These are phyloP conservation scores for Botrytis fragariae DNA, from an alignment of 2,329 filamentous ascomycete species.

Conservation along the genomic window DNA sequence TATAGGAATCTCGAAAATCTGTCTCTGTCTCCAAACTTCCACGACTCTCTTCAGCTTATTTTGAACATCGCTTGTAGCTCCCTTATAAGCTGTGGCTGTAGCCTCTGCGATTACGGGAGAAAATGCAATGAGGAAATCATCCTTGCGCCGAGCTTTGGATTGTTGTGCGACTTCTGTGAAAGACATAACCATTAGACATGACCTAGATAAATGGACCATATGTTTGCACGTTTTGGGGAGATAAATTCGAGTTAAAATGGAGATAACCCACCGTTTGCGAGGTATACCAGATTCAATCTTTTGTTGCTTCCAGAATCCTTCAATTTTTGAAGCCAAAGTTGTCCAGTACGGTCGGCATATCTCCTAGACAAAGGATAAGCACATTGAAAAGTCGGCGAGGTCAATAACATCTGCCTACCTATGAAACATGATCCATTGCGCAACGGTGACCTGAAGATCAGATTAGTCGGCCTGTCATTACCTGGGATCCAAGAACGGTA, in stretches of 20 bases:
- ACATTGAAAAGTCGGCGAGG: slow-evolving; percentile 9
- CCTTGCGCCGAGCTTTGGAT: slow-evolving; percentile 86
- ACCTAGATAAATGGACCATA: slow-evolving; percentile 22
- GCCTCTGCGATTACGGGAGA: slow-evolving; percentile 90
- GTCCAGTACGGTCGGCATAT: slow-evolving; percentile 86
- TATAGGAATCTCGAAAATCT: slow-evolving; percentile 78
- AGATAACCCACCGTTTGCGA: slow-evolving; percentile 75
- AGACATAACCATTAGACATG: slow-evolving; percentile 29
- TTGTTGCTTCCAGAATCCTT: slow-evolving; percentile 85
- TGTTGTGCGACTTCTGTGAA: slow-evolving; percentile 86
- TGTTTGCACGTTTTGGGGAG: neutral
- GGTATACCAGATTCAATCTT: slow-evolving; percentile 85
- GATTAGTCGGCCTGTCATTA: slow-evolving; percentile 16
- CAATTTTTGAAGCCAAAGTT: slow-evolving; percentile 86
- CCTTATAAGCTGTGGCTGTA: slow-evolving; percentile 86
- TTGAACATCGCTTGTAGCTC: slow-evolving; percentile 81
- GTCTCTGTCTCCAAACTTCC: slow-evolving; percentile 87
- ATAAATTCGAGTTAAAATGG: slow-evolving; percentile 29
- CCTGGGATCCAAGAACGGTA: slow-evolving; percentile 5
- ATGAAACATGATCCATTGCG: slow-evolving; percentile 99
- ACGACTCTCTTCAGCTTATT: slow-evolving; percentile 83
- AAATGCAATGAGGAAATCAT: slow-evolving; percentile 90
- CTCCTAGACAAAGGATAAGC: slow-evolving; percentile 56
- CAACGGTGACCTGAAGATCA: slow-evolving; percentile 64
- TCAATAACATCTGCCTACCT: slow-evolving; percentile 55